phyloP scores from a whole-genome alignment of 2,329 filamentous ascomycete species.

The Xylaria arbuscula region DNA sequence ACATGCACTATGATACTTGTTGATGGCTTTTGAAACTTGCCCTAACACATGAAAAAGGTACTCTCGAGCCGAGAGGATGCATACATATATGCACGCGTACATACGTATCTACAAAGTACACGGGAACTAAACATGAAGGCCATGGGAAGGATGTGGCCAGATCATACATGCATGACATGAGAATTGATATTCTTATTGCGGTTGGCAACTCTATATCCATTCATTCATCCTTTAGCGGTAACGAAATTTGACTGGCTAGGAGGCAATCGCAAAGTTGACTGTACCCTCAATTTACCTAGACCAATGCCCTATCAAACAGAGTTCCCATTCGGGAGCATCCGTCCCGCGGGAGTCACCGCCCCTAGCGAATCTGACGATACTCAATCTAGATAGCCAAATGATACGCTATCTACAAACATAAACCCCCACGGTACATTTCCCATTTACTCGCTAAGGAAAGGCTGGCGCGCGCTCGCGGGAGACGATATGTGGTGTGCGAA shows the following conservation, averaged over 20 bases:
- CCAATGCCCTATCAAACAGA: conserved; percentile 21
- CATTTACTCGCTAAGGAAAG: conserved; percentile 9
- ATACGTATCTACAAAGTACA: not conserved
- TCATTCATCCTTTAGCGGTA: conserved; percentile 1
- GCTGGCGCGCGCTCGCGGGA: not conserved
- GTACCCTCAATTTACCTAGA: conserved; percentile 1
- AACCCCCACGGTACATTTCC: not conserved
- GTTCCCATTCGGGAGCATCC: conserved; percentile 33
- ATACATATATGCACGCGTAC: not conserved
- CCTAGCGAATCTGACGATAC: conserved; percentile 18
- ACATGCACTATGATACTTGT: conserved; percentile 7
- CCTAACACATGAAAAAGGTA: not conserved
- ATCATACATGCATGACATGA: conserved; percentile 21
- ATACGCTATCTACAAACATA: conserved; percentile 17
- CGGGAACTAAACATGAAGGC: not conserved
- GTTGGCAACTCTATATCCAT: conserved; percentile 2
- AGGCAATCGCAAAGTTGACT: conserved; percentile 5
- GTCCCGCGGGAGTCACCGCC: conserved; percentile 32
- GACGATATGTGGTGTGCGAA: not conserved
- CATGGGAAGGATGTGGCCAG: conserved; percentile 13
- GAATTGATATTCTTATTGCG: not conserved
- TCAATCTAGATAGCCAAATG: conserved; percentile 10
- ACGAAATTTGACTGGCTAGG: conserved; percentile 16
- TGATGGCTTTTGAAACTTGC: not conserved
- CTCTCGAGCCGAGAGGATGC: not conserved